These are phyloP conservation scores for Plicaturopsis crispa DNA, from an alignment of 768 basidiomycete species.

Conservation along the genomic window DNA sequence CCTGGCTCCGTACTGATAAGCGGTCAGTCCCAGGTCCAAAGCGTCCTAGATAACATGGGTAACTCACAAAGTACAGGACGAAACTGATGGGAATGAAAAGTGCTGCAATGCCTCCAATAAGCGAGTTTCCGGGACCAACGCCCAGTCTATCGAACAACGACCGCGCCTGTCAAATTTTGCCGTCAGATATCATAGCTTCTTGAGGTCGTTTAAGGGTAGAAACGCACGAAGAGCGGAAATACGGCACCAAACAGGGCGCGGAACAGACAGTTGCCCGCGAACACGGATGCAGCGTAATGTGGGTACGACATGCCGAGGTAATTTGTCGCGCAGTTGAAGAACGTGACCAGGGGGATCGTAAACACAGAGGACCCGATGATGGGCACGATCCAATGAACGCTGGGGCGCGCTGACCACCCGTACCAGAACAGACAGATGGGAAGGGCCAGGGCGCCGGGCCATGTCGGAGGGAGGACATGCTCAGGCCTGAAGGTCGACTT, in stretches of 20 bases:
- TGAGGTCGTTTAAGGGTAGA: too few species aligned
- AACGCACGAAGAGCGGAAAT: conserved; percentile 28
- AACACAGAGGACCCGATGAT: not conserved
- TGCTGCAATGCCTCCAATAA: conserved; percentile 25
- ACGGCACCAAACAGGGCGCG: conserved; percentile 26
- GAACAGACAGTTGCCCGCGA: conserved; percentile 30
- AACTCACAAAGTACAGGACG: conserved; percentile 30
- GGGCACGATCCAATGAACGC: not conserved
- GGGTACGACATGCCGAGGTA: conserved; percentile 33
- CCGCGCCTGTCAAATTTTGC: too few species aligned
- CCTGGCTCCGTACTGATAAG: conserved; percentile 28
- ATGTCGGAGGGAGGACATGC: not conserved
- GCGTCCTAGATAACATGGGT: too few species aligned
- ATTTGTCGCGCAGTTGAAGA: too few species aligned
- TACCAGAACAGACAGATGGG: conserved; percentile 1
- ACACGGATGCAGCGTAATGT: conserved; percentile 28
- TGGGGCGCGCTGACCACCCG: not conserved
- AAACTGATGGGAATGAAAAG: conserved; percentile 28
- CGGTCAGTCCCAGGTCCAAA: too few species aligned
- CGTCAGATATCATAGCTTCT: too few species aligned
- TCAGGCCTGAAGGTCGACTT: not conserved
- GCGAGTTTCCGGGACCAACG: conserved; percentile 28
- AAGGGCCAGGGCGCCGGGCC: not conserved
- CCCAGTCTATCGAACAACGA: conserved; percentile 32
- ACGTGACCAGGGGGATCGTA: too few species aligned